Percentiles rank a stretch among this genome's conserved stretches.
Evolutionary conservation across 192 early-diverging fungal species (phyloP).

Genomic region (Coemansia sp.): DNA sequence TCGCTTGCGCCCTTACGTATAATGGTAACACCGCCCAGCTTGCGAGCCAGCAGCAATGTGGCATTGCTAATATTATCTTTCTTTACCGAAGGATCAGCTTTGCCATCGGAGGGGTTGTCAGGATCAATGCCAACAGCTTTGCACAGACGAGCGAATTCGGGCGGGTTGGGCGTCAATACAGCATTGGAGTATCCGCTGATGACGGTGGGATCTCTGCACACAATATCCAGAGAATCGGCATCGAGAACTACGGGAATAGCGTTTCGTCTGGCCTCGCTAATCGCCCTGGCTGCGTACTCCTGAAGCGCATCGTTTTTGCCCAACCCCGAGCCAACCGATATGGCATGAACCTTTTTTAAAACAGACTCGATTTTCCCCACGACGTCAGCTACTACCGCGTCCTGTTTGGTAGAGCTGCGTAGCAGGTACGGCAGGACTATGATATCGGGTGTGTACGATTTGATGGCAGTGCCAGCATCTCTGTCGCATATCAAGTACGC

Average conservation of each 20-base stretch:
- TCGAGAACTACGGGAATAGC: constrained; percentile 83
- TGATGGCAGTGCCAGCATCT: constrained; percentile 74
- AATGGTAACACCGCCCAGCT: constrained; percentile 76
- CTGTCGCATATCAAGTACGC: constrained; percentile 85
- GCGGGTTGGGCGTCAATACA: constrained; percentile 86
- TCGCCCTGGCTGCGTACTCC: constrained; percentile 63
- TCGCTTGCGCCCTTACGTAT: constrained; percentile 79
- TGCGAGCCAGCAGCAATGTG: constrained; percentile 58
- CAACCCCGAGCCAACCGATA: constrained; percentile 91
- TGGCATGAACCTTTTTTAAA: constrained; percentile 73
- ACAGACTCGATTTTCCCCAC: constrained; percentile 49
- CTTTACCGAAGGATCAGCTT: constrained; percentile 1
- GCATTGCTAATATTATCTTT: constrained; percentile 35
- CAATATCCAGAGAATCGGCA: constrained; percentile 85
- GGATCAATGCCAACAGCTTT: constrained; percentile 54
- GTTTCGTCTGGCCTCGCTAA: constrained; percentile 64
- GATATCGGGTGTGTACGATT: constrained; percentile 80
- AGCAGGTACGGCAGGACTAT: constrained; percentile 90
- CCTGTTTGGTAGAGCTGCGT: constrained; percentile 4
- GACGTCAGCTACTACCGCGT: constrained; percentile 47
- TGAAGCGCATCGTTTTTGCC: constrained; percentile 73
- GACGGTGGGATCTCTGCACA: constrained; percentile 69
- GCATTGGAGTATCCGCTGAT: constrained; percentile 71
- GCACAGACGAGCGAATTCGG: constrained; percentile 81
- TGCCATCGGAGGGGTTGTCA: too few relatives aligned